phyloP scores from a whole-genome alignment of 179 eudicot species.

The Nepenthes alata region DNA sequence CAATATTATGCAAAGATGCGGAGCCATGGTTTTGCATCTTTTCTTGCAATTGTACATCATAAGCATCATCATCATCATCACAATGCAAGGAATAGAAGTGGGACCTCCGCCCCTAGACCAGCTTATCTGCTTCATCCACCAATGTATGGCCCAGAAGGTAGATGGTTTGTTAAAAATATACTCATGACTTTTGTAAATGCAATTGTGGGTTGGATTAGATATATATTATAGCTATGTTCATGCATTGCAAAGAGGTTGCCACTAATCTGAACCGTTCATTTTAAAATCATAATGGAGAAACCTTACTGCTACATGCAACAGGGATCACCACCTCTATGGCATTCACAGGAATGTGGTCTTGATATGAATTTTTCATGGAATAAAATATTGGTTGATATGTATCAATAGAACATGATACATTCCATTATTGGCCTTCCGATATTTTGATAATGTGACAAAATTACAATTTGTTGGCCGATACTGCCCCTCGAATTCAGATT shows the following conservation, averaged over 20 bases:
- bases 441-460: not conserved
- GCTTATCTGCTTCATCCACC: conserved; percentile 19
- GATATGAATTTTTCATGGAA: too few species aligned
- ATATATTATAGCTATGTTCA: not conserved
- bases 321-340: too few species aligned
- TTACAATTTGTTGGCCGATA: not conserved
- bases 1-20: conserved; percentile 14
- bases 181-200: not conserved
- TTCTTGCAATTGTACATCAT: conserved; percentile 17
- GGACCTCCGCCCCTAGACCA: conserved; percentile 23
- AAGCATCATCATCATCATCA: conserved; percentile 22
- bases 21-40: conserved; percentile 19
- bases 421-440: too few species aligned
- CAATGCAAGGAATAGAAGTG: conserved; percentile 10
- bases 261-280: too few species aligned
- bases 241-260: too few species aligned
- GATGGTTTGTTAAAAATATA: conserved; percentile 5
- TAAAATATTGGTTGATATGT: too few species aligned
- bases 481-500: not conserved
- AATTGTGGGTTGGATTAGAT: too few species aligned
- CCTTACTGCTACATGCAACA: too few species aligned
- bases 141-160: conserved; percentile 23
- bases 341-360: too few species aligned
- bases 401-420: too few species aligned
- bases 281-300: too few species aligned